phyloP scores from a whole-genome alignment of 768 basidiomycete genomes.

The Boletellus emodensis region DNA sequence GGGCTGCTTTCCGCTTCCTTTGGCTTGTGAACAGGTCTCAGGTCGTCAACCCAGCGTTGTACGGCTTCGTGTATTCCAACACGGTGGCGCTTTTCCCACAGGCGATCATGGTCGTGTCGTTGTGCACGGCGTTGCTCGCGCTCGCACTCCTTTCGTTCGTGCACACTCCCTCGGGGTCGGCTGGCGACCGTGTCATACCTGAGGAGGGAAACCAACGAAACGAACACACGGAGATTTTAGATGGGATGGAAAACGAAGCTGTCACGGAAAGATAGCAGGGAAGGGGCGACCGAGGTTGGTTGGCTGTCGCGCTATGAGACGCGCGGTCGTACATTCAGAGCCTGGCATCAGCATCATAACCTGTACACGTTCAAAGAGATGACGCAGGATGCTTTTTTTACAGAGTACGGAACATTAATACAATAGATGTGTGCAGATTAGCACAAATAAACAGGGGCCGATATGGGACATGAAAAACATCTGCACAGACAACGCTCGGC shows the following conservation, averaged over 20 bases:
- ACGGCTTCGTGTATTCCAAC: slow-evolving; percentile 63
- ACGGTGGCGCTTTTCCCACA: slow-evolving; percentile 70
- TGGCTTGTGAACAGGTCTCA: slow-evolving; percentile 45
- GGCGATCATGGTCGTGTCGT: slow-evolving; percentile 62
- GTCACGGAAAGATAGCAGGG: slow-evolving; percentile 4
- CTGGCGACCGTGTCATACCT: not conserved
- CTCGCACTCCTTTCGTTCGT: slow-evolving; percentile 47
- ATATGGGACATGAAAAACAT: not conserved
- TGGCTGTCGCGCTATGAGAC: not conserved
- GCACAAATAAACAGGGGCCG: not conserved
- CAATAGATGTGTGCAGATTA: not conserved
- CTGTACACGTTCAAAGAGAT: too few relatives aligned
- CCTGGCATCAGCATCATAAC: too few relatives aligned
- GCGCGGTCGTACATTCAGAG: not conserved
- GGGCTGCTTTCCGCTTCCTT: too few relatives aligned
- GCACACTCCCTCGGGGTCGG: slow-evolving; percentile 29
- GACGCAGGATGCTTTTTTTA: not conserved
- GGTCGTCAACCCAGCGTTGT: slow-evolving; percentile 68
- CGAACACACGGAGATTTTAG: slow-evolving; percentile 12
- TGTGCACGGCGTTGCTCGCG: slow-evolving; percentile 37
- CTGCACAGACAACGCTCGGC: not conserved
- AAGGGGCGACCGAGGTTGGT: not conserved
- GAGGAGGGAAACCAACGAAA: not conserved
- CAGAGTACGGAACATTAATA: not conserved
- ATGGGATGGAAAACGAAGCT: not conserved